A percentile compares a stretch with the other conserved stretches of the same genome.
phyloP scores from a whole-genome alignment of 768 basidiomycete species.

The Macrolepiota fuliginosa region DNA sequence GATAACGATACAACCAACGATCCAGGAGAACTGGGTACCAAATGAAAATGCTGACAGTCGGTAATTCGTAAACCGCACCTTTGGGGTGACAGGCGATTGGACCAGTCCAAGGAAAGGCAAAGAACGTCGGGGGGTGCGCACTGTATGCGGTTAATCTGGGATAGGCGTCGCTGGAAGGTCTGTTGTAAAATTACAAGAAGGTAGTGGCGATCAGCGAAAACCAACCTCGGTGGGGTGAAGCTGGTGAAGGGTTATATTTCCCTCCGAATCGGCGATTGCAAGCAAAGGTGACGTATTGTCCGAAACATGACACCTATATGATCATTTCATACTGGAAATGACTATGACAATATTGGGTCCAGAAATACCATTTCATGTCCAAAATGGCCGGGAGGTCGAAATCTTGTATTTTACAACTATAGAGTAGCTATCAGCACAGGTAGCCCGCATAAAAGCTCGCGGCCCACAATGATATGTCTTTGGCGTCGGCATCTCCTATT shows the following conservation, averaged over 20 bases:
- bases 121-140: conserved; percentile 58
- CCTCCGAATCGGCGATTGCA: conserved; percentile 85
- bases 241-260: conserved; percentile 63
- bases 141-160: conserved; percentile 37
- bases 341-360: neutral
- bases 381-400: conserved; percentile 78
- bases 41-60: neutral
- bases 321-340: neutral
- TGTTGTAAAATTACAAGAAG: neutral
- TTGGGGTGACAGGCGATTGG: conserved; percentile 56
- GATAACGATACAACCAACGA: conserved; percentile 81
- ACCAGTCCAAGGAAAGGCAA: conserved; percentile 94
- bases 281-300: conserved; percentile 44
- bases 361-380: conserved; percentile 88
- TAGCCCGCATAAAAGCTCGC: neutral
- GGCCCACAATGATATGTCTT: conserved; percentile 34
- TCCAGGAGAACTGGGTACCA: conserved; percentile 40
- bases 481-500: conserved; percentile 28
- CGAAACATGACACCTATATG: conserved; percentile 57
- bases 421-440: conserved; percentile 9
- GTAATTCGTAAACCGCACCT: conserved; percentile 31
- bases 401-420: conserved; percentile 61
- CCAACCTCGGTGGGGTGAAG: conserved; percentile 47
- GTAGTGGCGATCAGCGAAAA: neutral
- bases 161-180: conserved; percentile 34